phyloP scores from a whole-genome alignment of 2,329 filamentous ascomycete genomes.

The Epichloe brachyelytri region DNA sequence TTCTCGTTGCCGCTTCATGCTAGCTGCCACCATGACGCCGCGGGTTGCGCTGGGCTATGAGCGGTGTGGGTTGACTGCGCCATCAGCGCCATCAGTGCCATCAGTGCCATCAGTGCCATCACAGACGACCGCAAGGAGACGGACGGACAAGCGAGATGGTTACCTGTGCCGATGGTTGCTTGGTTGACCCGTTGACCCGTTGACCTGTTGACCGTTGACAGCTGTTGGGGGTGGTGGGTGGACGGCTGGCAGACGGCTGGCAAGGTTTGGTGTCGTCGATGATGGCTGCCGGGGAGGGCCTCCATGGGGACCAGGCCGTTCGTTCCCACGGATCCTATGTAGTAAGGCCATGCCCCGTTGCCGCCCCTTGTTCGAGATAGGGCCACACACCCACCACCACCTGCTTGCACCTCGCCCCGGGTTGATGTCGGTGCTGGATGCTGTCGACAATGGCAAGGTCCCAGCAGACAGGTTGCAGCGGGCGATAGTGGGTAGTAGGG shows the following conservation, averaged over 20 bases:
- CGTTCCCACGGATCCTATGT: constrained; percentile 2
- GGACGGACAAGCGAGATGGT: too few relatives aligned
- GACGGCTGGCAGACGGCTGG: neutral
- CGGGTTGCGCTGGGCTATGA: constrained; percentile 8
- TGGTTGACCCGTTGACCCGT: neutral
- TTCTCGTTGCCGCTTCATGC: constrained; percentile 1
- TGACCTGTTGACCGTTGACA: neutral
- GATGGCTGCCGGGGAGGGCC: neutral
- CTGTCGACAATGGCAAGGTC: constrained; percentile 3
- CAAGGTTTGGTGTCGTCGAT: neutral
- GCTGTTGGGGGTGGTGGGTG: neutral
- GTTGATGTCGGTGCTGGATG: constrained; percentile 2
- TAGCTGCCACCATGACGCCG: constrained; percentile 2
- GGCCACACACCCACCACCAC: neutral
- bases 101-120: too few relatives aligned
- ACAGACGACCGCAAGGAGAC: too few relatives aligned
- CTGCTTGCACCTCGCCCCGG: constrained; percentile 1
- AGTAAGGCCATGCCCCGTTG: constrained; percentile 6
- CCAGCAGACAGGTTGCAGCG: constrained; percentile 3
- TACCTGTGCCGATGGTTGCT: neutral
- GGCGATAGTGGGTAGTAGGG: neutral
- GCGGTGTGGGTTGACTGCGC: constrained; percentile 18
- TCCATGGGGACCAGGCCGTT: constrained; percentile 1
- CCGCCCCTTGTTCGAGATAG: constrained; percentile 6
- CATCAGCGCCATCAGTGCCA: neutral